Conservation (phyloP, 2,329 filamentous ascomycete species). For the Trichoderma sp. region DNA sequence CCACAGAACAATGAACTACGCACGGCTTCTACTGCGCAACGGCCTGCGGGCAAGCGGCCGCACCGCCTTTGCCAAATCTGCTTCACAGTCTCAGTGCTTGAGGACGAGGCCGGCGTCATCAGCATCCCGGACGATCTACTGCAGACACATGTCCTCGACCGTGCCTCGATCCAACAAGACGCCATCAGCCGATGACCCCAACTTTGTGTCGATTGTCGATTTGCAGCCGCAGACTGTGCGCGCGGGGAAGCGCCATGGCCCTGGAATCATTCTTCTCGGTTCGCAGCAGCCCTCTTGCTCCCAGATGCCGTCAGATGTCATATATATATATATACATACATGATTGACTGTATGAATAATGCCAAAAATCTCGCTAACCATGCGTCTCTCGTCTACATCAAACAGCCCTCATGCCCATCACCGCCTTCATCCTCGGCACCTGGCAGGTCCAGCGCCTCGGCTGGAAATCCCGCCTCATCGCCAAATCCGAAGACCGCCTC, state of each 20-base stretch:
- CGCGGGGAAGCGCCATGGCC: conserved; percentile 70
- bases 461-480: conserved; percentile 92
- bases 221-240: conserved; percentile 80
- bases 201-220: conserved; percentile 84
- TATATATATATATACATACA: background rate
- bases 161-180: conserved; percentile 29
- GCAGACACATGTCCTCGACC: conserved; percentile 28
- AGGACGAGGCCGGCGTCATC: conserved; percentile 1
- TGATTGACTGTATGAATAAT: background rate
- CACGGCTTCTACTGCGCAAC: conserved; percentile 32
- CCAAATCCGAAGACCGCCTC: conserved; percentile 88
- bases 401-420: conserved; percentile 80
- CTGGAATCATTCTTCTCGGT: conserved; percentile 78
- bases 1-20: conserved; percentile 33
- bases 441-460: conserved; percentile 94
- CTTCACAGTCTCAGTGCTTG: conserved; percentile 12
- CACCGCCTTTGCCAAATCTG: background rate
- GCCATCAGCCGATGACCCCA: conserved; percentile 70
- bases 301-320: background rate
- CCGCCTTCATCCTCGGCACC: conserved; percentile 84
- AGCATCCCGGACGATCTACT: background rate
- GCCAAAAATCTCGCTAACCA: background rate
- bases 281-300: conserved; percentile 26
- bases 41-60: conserved; percentile 29
- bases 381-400: background rate